These are phyloP conservation scores for Ogataea kodamae DNA, from an alignment of 805 yeast genomes.

Conservation along the genomic window DNA sequence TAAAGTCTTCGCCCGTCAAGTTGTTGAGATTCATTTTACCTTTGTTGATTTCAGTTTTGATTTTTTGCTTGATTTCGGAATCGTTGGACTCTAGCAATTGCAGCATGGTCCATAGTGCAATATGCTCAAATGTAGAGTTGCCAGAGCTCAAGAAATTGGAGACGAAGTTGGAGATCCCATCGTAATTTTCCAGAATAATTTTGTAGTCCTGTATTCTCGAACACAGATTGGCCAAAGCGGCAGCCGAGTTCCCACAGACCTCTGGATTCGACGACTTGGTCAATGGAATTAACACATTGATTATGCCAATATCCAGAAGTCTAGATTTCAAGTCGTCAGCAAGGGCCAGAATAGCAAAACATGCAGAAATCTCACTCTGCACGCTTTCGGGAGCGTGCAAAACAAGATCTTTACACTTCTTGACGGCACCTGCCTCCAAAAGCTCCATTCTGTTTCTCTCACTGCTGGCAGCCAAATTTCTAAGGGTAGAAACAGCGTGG, in stretches of 20 bases:
- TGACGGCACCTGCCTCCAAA: constrained; percentile 92
- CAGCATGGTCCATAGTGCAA: constrained; percentile 94
- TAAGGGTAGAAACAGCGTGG: constrained; percentile 92
- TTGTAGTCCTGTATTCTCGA: constrained; percentile 84
- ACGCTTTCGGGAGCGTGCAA: constrained; percentile 84
- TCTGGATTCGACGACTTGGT: constrained; percentile 86
- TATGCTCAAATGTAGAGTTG: constrained; percentile 94
- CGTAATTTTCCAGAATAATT: constrained; percentile 79
- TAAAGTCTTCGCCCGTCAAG: constrained; percentile 33
- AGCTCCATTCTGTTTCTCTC: constrained; percentile 90
- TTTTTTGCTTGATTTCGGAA: constrained; percentile 44
- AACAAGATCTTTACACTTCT: constrained; percentile 85
- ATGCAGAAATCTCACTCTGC: constrained; percentile 94
- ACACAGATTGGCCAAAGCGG: constrained; percentile 93
- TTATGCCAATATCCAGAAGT: constrained; percentile 76
- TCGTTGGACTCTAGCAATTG: constrained; percentile 89
- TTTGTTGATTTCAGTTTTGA: constrained; percentile 32
- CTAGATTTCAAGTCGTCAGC: constrained; percentile 92
- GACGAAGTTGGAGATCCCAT: constrained; percentile 84
- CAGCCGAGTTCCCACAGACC: constrained; percentile 97
- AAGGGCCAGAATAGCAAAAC: constrained; percentile 92
- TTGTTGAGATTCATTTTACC: constrained; percentile 33
- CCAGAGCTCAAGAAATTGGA: constrained; percentile 74
- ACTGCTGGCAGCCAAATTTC: constrained; percentile 93
- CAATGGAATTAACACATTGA: constrained; percentile 86